Evolutionary conservation across 352 stramenopile genomes (phyloP).

Genomic region (Lagenidium giganteum): DNA sequence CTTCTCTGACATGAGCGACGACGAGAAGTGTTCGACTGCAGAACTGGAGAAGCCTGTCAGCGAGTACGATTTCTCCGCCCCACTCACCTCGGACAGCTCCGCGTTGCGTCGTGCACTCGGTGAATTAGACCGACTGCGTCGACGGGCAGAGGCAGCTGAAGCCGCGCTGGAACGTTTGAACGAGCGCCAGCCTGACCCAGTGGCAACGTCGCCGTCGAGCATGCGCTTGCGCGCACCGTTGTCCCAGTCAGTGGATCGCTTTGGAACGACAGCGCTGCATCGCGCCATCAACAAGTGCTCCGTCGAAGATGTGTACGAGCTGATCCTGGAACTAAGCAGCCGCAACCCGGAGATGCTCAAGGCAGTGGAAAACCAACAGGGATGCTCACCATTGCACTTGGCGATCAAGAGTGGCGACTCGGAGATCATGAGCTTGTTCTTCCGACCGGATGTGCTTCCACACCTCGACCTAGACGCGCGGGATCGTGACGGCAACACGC

Average conservation of each 20-base stretch:
- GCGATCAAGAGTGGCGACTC: conserved; percentile 50
- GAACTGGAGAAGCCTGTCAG: no score
- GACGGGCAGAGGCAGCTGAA: conserved; percentile 56
- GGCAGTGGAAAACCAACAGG: conserved; percentile 42
- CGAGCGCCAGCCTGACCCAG: no score
- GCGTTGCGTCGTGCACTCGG: conserved; percentile 43
- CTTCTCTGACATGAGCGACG: no score
- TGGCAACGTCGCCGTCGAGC: no score
- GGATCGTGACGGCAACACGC: conserved; percentile 68
- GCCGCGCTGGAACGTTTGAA: conserved; percentile 48
- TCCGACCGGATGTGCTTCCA: conserved; percentile 65
- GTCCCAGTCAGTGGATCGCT: conserved; percentile 33
- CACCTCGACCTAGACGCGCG: conserved; percentile 55
- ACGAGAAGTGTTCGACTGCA: no score
- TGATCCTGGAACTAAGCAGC: conserved; percentile 39
- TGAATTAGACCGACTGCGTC: conserved; percentile 50
- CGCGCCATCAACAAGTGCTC: conserved; percentile 32
- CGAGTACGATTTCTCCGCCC: no score
- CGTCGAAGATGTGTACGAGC: conserved; percentile 39
- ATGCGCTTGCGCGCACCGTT: no score
- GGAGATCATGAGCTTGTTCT: conserved; percentile 71
- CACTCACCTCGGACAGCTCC: conserved; percentile 24
- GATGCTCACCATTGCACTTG: conserved; percentile 58
- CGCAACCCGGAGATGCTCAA: conserved; percentile 42
- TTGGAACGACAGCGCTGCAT: conserved; percentile 55